Conservation (phyloP, 2,329 filamentous ascomycete species). For the Paecilomyces niveus region DNA sequence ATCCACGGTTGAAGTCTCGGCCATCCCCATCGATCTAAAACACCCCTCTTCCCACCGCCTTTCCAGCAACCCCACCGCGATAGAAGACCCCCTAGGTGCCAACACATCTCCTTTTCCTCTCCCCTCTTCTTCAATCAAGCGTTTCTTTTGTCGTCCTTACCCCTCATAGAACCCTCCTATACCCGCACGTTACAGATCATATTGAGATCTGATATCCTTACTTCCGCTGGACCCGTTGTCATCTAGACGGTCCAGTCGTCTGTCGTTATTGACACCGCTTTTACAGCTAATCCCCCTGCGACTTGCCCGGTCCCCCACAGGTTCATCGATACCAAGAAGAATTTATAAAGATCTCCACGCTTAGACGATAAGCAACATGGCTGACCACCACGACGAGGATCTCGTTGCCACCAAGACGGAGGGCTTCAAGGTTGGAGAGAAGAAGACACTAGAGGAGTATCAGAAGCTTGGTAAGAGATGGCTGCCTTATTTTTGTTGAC, state of each 20-base stretch:
- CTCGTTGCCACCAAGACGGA: constrained; percentile 79
- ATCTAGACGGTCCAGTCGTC: background rate
- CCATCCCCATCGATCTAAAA: background rate
- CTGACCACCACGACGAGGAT: constrained; percentile 68
- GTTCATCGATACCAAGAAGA: background rate
- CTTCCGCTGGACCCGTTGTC: background rate
- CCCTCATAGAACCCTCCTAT: background rate
- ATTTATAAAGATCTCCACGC: background rate
- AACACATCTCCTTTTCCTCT: constrained; percentile 3
- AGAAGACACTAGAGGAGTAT: constrained; percentile 96
- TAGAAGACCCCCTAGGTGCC: constrained; percentile 5
- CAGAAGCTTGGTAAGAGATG: constrained; percentile 73
- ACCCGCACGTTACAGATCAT: background rate
- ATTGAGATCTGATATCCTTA: background rate
- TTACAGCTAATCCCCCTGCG: background rate
- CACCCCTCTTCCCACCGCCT: constrained; percentile 22
- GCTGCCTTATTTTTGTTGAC: background rate
- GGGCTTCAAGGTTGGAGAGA: constrained; percentile 97
- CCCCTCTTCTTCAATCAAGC: constrained; percentile 2
- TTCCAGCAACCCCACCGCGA: constrained; percentile 20
- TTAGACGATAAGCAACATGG: constrained; percentile 45
- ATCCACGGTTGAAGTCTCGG: background rate
- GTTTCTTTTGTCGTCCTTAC: background rate
- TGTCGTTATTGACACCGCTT: background rate
- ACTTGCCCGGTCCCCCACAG: background rate